These are phyloP conservation scores for Neurospora sp. DNA, from an alignment of 495 filamentous ascomycete genomes.

Conservation along the genomic window DNA sequence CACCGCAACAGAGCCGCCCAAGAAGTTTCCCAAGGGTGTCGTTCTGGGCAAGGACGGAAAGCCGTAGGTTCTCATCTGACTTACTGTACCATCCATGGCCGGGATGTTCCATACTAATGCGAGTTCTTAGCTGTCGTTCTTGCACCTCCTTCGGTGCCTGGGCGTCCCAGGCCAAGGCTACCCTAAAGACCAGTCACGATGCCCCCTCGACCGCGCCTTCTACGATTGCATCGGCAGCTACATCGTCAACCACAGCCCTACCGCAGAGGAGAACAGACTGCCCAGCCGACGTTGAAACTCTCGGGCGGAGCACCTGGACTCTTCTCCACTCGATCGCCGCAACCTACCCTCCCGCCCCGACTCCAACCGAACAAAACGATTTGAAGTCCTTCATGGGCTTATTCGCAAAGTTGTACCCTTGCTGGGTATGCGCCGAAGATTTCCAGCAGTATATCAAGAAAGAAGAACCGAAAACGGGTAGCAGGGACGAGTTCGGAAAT, in stretches of 20 bases:
- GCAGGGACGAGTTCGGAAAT: slow-evolving; percentile 64
- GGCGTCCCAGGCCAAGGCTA: slow-evolving; percentile 53
- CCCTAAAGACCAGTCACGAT: slow-evolving; percentile 32
- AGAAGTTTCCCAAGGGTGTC: slow-evolving; percentile 61
- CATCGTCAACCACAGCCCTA: slow-evolving; percentile 5
- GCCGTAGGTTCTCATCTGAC: slow-evolving; percentile 53
- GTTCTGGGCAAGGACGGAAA: slow-evolving; percentile 89
- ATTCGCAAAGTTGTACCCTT: slow-evolving; percentile 83
- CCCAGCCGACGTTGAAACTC: slow-evolving; percentile 70
- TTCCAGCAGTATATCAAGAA: slow-evolving; percentile 73
- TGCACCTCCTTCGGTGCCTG: slow-evolving; percentile 66
- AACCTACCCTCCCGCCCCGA: slow-evolving; percentile 62
- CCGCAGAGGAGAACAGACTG: slow-evolving; percentile 36
- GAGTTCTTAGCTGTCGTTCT: slow-evolving; percentile 62
- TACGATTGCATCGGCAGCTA: slow-evolving; percentile 17
- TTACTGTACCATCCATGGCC: too few relatives aligned
- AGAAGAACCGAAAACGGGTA: slow-evolving; percentile 57
- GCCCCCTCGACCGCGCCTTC: slow-evolving; percentile 22
- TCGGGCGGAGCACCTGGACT: slow-evolving; percentile 86
- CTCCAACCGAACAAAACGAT: slow-evolving; percentile 55
- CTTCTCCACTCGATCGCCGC: slow-evolving; percentile 86
- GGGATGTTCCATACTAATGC: too few relatives aligned
- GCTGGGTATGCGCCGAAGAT: slow-evolving; percentile 89
- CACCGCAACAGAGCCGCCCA: slow-evolving; percentile 16
- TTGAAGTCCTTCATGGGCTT: slow-evolving; percentile 66